Evolutionary conservation across 2,329 filamentous ascomycete genomes (phyloP).

Genomic region (Arthrobotrys sphaeroides): DNA sequence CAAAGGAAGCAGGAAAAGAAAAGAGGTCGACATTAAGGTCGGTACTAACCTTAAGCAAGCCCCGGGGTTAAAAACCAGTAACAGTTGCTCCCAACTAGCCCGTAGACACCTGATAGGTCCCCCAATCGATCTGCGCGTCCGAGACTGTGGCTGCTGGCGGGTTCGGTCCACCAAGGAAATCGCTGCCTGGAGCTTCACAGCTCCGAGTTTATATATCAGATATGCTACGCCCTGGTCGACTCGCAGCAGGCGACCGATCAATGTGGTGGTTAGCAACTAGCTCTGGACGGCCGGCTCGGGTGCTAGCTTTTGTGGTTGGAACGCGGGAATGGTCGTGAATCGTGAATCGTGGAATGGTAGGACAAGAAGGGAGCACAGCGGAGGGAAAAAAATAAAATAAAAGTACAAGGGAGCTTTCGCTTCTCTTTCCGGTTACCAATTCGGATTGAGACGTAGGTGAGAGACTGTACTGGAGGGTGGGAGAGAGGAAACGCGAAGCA

Average conservation of each 20-base stretch:
- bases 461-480: neutral
- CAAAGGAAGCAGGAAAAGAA: slow-evolving; percentile 7
- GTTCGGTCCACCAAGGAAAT: slow-evolving; percentile 9
- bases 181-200: slow-evolving; percentile 25
- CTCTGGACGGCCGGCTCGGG: slow-evolving; percentile 51
- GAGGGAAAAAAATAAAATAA: slow-evolving; percentile 3
- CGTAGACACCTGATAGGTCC: slow-evolving; percentile 35
- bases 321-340: slow-evolving; percentile 46
- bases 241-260: slow-evolving; percentile 40
- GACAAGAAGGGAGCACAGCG: slow-evolving; percentile 24
- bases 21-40: neutral
- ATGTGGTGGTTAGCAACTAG: slow-evolving; percentile 17
- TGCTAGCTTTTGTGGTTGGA: slow-evolving; percentile 43
- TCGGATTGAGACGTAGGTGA: neutral
- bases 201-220: neutral
- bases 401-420: slow-evolving; percentile 19
- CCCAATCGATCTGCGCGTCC: slow-evolving; percentile 48
- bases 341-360: slow-evolving; percentile 48
- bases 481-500: slow-evolving; percentile 17
- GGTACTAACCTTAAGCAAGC: slow-evolving; percentile 31
- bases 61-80: slow-evolving; percentile 20
- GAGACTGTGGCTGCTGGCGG: slow-evolving; percentile 7
- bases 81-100: slow-evolving; percentile 3
- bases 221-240: slow-evolving; percentile 26
- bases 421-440: slow-evolving; percentile 1